Evolutionary conservation across 768 basidiomycete genomes (phyloP).

Genomic region (Tulasnella sp.): DNA sequence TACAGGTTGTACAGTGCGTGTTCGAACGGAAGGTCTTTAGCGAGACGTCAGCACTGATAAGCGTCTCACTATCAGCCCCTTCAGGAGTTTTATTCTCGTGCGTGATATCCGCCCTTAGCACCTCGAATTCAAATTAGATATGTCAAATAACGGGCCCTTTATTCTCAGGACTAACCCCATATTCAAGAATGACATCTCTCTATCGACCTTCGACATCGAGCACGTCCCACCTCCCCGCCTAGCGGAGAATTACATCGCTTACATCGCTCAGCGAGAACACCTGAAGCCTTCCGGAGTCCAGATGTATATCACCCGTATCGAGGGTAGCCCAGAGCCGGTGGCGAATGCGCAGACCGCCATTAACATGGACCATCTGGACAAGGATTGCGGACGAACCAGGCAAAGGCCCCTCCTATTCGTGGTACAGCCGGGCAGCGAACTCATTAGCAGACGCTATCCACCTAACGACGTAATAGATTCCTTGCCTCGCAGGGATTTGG

Average conservation of each 20-base stretch:
- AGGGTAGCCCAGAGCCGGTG: not conserved
- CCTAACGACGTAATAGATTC: not conserved
- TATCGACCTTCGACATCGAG: slow-evolving; percentile 23
- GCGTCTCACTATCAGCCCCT: not conserved
- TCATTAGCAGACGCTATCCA: not conserved
- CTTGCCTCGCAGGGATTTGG: not conserved
- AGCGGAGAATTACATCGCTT: slow-evolving; percentile 21
- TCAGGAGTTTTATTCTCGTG: not conserved
- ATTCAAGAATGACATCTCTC: not conserved
- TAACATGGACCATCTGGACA: not conserved
- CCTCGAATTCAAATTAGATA: not conserved
- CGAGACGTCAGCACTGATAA: not conserved
- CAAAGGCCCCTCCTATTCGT: not conserved
- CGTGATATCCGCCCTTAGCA: not conserved
- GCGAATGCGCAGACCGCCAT: not conserved
- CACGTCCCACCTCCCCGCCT: slow-evolving; percentile 24
- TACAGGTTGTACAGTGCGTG: not conserved
- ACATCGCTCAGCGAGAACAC: slow-evolving; percentile 1
- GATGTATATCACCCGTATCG: not conserved
- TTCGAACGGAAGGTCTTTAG: not conserved
- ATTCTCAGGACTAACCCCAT: not conserved
- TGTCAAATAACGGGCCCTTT: not conserved
- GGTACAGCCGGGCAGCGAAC: not conserved
- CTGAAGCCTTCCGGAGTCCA: slow-evolving; percentile 8
- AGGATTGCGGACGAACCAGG: not conserved